These are phyloP conservation scores for Pythium biforme DNA, from an alignment of 352 stramenopile species.

Conservation along the genomic window DNA sequence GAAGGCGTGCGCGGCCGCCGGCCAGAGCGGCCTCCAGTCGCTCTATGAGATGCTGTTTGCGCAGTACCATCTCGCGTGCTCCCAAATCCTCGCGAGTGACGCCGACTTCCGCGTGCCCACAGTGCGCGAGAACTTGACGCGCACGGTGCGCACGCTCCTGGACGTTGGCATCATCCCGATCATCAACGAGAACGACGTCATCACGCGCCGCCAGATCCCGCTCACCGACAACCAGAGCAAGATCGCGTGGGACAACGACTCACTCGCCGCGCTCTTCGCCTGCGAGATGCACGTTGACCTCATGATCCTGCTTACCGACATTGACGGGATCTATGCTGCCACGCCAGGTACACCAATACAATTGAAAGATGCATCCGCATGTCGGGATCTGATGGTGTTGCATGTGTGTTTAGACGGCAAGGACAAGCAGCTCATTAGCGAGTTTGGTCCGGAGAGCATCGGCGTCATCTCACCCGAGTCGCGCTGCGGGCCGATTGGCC, in stretches of 20 bases:
- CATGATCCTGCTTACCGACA: conserved; percentile 77
- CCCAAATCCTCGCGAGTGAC: conserved; percentile 78
- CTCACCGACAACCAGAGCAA: conserved; percentile 51
- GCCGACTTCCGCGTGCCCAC: conserved; percentile 67
- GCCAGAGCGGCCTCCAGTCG: conserved; percentile 79
- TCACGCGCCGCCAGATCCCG: conserved; percentile 61
- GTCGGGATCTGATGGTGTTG: not conserved
- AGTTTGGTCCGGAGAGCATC: conserved; percentile 50
- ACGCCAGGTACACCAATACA: conserved; percentile 16
- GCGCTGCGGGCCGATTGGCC: conserved; percentile 56
- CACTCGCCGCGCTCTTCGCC: conserved; percentile 73
- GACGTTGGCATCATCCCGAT: conserved; percentile 84
- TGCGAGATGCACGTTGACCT: conserved; percentile 70
- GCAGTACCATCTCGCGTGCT: conserved; percentile 83
- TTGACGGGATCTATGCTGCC: conserved; percentile 56
- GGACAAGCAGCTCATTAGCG: conserved; percentile 41
- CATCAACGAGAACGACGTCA: conserved; percentile 88
- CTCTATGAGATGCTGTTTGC: conserved; percentile 86
- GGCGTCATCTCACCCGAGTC: conserved; percentile 47
- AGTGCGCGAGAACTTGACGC: conserved; percentile 66
- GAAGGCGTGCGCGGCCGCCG: conserved; percentile 64
- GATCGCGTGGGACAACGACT: conserved; percentile 87
- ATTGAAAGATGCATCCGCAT: not conserved
- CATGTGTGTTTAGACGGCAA: conserved; percentile 25
- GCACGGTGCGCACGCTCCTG: conserved; percentile 60